Conservation (phyloP, 2,329 filamentous ascomycete genomes). For the Raffaelea arxii region DNA sequence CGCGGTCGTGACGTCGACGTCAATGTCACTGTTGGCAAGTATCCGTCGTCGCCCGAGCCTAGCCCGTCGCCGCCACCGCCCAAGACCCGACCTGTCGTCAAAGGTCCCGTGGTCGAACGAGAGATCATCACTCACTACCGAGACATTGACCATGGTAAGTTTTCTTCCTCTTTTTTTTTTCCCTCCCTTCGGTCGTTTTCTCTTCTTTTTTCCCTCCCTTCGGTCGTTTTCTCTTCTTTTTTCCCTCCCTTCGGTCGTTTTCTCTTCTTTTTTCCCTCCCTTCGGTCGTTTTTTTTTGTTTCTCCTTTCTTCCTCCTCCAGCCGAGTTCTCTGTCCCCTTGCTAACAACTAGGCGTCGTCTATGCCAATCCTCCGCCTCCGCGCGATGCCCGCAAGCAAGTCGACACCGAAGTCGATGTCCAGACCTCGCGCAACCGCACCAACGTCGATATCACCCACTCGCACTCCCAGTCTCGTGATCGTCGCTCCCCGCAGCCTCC, state of each 20-base stretch:
- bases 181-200: not conserved
- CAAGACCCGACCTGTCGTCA: conserved; percentile 47
- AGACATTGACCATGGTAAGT: conserved; percentile 76
- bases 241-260: not conserved
- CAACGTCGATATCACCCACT: conserved; percentile 45
- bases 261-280: not conserved
- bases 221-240: not conserved
- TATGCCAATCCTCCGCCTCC: conserved; percentile 34
- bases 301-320: no score
- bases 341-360: conserved; percentile 32
- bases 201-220: not conserved
- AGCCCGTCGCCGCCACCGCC: conserved; percentile 22
- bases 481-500: conserved; percentile 27
- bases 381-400: conserved; percentile 29
- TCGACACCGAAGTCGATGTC: conserved; percentile 54
- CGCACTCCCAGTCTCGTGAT: conserved; percentile 29
- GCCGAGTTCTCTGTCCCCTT: no score
- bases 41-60: conserved; percentile 34
- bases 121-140: conserved; percentile 84
- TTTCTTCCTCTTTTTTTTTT: not conserved
- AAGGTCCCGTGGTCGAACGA: conserved; percentile 71
- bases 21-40: conserved; percentile 27
- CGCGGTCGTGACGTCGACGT: conserved; percentile 7
- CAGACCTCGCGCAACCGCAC: conserved; percentile 43
- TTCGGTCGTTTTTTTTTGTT: not conserved